A percentile compares a stretch with the other conserved stretches of the same genome.
Conservation (phyloP, 768 basidiomycete species). For the Termitomyces sp. region DNA sequence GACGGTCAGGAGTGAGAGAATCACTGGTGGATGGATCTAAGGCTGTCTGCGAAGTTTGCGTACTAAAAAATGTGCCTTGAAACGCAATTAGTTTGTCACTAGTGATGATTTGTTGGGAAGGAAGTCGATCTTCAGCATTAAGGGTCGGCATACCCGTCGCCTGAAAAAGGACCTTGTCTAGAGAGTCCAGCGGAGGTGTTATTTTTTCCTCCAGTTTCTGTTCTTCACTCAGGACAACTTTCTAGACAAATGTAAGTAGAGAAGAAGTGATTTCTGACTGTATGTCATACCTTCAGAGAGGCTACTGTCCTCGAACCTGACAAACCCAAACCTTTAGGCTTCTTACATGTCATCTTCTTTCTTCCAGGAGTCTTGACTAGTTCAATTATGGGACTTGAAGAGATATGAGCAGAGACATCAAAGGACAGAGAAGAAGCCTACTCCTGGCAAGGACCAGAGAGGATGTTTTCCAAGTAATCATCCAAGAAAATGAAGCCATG, state of each 20-base stretch:
- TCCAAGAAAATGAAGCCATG: constrained; percentile 79
- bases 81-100: not conserved
- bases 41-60: not conserved
- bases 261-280: not conserved
- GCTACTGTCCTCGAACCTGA: constrained; percentile 41
- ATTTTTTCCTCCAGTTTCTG: constrained; percentile 31
- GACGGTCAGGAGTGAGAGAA: constrained; percentile 6
- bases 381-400: constrained; percentile 62
- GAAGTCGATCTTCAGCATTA: not conserved
- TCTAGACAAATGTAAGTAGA: constrained; percentile 20
- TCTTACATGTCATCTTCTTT: constrained; percentile 52
- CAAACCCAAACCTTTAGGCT: constrained; percentile 34
- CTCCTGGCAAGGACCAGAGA: constrained; percentile 65
- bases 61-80: not conserved
- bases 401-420: not conserved
- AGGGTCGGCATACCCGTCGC: constrained; percentile 18
- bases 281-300: constrained; percentile 38
- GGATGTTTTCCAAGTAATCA: constrained; percentile 70
- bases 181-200: constrained; percentile 36
- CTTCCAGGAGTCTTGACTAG: constrained; percentile 82
- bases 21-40: not conserved
- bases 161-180: constrained; percentile 40
- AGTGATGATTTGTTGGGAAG: not conserved
- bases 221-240: constrained; percentile 12
- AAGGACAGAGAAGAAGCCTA: constrained; percentile 24